Conservation (phyloP, 23 red algal genomes). For the Gracilaria vermiculophylla region DNA sequence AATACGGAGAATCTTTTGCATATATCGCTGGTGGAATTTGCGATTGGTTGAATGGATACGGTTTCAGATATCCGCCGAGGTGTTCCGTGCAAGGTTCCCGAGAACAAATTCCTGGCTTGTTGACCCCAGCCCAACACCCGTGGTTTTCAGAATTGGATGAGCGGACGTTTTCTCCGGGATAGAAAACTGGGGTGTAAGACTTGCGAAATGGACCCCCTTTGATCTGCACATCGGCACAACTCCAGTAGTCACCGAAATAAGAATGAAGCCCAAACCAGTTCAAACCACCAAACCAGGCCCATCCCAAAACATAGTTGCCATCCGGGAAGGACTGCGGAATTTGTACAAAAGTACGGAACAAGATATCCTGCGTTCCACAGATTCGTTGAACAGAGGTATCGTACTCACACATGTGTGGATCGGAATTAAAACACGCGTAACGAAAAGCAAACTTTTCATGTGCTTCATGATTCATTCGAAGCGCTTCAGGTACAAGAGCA, state of each 20-base stretch:
- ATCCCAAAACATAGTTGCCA: constrained; percentile 39
- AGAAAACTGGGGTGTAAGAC: constrained; percentile 4
- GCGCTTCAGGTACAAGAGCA: constrained; percentile 19
- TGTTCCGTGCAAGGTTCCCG: constrained; percentile 15
- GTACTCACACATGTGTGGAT: neutral
- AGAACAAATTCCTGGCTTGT: constrained; percentile 27
- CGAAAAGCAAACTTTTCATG: constrained; percentile 23
- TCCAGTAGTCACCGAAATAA: constrained; percentile 51
- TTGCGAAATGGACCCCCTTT: constrained; percentile 20
- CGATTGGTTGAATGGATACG: neutral
- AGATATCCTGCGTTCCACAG: constrained; percentile 21
- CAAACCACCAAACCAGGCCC: constrained; percentile 48
- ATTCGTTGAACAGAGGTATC: neutral
- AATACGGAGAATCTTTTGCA: neutral
- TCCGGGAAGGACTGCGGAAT: constrained; percentile 23
- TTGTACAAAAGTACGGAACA: neutral
- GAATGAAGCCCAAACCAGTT: neutral
- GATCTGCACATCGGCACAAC: constrained; percentile 29
- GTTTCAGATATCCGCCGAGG: constrained; percentile 17
- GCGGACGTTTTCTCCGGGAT: neutral
- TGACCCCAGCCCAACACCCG: constrained; percentile 31
- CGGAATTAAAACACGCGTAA: constrained; percentile 37
- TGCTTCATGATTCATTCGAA: neutral
- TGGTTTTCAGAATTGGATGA: neutral
- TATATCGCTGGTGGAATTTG: neutral